These are phyloP conservation scores for Polygonum aviculare DNA, from an alignment of 148 eudicot genomes.

Conservation along the genomic window DNA sequence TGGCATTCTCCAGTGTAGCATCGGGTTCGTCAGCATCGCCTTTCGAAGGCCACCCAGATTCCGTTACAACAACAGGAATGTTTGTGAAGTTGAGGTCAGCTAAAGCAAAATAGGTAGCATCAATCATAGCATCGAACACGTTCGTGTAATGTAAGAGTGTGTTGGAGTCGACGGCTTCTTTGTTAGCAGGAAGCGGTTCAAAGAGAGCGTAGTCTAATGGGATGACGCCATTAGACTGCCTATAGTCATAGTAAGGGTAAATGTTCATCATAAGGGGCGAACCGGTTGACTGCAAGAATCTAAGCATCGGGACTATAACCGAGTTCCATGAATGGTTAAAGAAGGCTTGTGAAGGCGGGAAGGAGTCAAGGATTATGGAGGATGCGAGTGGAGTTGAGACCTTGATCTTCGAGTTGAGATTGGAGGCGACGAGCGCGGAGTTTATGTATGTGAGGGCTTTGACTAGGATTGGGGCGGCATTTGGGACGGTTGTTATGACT, in stretches of 20 bases:
- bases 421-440: slow-evolving; percentile 75
- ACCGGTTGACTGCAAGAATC: slow-evolving; percentile 61
- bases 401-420: slow-evolving; percentile 60
- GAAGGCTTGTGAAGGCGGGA: slow-evolving; percentile 96
- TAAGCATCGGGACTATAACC: slow-evolving; percentile 66
- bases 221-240: slow-evolving; percentile 59
- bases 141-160: slow-evolving; percentile 88
- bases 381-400: slow-evolving; percentile 88
- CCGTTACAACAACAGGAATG: slow-evolving; percentile 70
- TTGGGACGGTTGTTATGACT: slow-evolving; percentile 73
- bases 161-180: slow-evolving; percentile 92
- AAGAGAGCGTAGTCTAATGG: slow-evolving; percentile 89
- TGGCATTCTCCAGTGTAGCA: slow-evolving; percentile 74
- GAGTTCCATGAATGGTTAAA: slow-evolving; percentile 86
- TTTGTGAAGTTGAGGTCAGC: slow-evolving; percentile 72
- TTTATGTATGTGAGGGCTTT: slow-evolving; percentile 65
- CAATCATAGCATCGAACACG: slow-evolving; percentile 83
- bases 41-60: slow-evolving; percentile 96
- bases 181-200: slow-evolving; percentile 79
- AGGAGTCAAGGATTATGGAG: slow-evolving; percentile 73
- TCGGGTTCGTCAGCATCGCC: slow-evolving; percentile 75
- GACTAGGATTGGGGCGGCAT: slow-evolving; percentile 76
- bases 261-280: slow-evolving; percentile 85
- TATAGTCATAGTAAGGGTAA: slow-evolving; percentile 79
- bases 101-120: slow-evolving; percentile 87